Base-by-base conservation (phyloP, 2,329 filamentous ascomycete genomes). In the Diaporthe eres region DNA sequence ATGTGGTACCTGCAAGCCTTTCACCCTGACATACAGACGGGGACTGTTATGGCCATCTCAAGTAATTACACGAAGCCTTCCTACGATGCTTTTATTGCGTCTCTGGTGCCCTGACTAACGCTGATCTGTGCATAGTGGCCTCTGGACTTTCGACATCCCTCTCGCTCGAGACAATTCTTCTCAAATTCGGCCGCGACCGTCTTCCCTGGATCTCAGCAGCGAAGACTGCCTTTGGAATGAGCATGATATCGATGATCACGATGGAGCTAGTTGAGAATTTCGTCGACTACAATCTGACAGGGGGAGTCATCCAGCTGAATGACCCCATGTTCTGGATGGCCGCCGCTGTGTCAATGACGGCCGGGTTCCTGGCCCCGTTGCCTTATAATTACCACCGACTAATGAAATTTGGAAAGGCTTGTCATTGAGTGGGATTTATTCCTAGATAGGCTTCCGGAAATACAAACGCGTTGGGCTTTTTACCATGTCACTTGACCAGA, bases 121-220 rank as follows among this genome's bases (percentile, higher is more conserved):
- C 12, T 15, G n/a, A 25, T 17, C 1, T 53, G 4, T 28, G 4
- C 0, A 5, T 10, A 53, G 51, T 53, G 51, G n/a, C 51, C 51
- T 53, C 51, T 17, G 51, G 51, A 28, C 51, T 53, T 25, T 53
- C 51, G 51, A 53, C 51, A 53, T 53, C 51, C n/a, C 51, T 53
- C 51, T 53, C 28, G 51, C 51, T 53, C n/a, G 51, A 53, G 51
- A 53, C 51, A 12, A 2, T 25, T 17, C 51, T 53, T 28, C 51
- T 53, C n/a, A 53, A 53, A 7, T 53, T 53, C 51, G 51, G 51
- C 7, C 51, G 51, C n/a, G 51, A 53, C 51, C 51, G 51, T 4
- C 51, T 53, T 15, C n/a, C 51, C 51, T 53, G 51, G 51, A 4
- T 53, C n/a, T 2, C n/a, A 28, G 51, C 51, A 28, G 51, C 51